Conservation (phyloP, 1,139 yeast genomes). For the Scheffersomyces titani region DNA sequence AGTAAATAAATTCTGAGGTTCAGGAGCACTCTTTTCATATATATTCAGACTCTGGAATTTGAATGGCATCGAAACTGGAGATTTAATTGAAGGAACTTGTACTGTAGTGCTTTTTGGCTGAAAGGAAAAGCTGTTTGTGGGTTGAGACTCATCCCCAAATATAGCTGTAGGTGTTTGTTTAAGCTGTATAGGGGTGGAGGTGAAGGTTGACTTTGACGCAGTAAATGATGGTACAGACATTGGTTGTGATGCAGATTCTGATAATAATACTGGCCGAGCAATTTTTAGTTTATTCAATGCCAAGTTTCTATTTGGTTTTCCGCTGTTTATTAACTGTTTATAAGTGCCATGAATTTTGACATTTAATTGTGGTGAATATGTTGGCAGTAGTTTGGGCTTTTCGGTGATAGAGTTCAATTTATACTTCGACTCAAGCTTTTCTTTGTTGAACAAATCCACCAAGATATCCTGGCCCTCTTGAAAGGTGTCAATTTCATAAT, state of each 20-base stretch:
- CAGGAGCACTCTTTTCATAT: background rate
- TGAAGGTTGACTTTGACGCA: background rate
- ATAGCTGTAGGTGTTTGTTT: background rate
- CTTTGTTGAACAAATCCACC: conserved; percentile 59
- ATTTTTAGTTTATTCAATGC: conserved; percentile 12
- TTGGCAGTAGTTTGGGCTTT: conserved; percentile 56
- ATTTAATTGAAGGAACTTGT: background rate
- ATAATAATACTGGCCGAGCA: background rate
- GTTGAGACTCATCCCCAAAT: background rate
- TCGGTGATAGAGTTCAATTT: conserved; percentile 43
- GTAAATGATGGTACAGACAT: background rate
- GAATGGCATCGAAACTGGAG: background rate
- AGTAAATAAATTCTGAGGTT: background rate
- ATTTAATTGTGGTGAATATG: conserved; percentile 57
- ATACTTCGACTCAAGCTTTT: conserved; percentile 43
- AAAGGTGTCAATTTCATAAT: conserved; percentile 61
- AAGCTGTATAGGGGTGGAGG: background rate
- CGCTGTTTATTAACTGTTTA: conserved; percentile 39
- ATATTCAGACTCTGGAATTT: background rate
- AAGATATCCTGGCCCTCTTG: conserved; percentile 35
- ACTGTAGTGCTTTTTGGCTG: background rate
- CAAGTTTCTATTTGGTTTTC: conserved; percentile 32
- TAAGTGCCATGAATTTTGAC: conserved; percentile 39
- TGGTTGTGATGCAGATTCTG: background rate
- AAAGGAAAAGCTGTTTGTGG: background rate